Conservation (phyloP, 1,284 basidiomycete genomes). For the Melampsora americana region DNA sequence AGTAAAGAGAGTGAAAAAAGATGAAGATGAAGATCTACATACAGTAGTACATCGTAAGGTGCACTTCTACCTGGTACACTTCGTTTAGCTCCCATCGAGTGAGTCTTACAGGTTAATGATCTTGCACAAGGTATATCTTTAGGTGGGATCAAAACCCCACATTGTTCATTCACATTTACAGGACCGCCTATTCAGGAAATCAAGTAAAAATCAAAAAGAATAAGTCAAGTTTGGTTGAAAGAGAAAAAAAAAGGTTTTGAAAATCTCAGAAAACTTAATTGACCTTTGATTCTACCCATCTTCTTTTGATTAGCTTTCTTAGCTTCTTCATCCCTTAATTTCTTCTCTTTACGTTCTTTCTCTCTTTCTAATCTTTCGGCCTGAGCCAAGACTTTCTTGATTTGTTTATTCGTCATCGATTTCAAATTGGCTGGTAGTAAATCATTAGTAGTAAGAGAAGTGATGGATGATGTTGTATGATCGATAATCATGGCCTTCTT, state of each 20-base stretch:
- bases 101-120: constrained; percentile 94
- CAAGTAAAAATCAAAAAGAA: neutral
- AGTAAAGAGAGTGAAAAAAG: neutral
- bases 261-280: neutral
- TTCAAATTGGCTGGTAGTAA: neutral
- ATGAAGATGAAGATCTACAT: neutral
- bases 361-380: constrained; percentile 19
- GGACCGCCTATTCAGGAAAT: constrained; percentile 58
- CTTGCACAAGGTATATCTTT: constrained; percentile 91
- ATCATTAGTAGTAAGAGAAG: neutral
- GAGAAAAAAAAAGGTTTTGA: neutral
- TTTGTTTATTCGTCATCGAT: constrained; percentile 20
- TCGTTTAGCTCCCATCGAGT: constrained; percentile 94
- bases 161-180: constrained; percentile 86
- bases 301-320: constrained; percentile 27
- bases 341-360: constrained; percentile 34
- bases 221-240: neutral
- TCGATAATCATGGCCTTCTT: constrained; percentile 36
- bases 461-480: constrained; percentile 10
- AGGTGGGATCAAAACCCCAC: constrained; percentile 90
- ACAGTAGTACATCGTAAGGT: constrained; percentile 76
- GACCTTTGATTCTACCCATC: constrained; percentile 27
- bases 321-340: constrained; percentile 27
- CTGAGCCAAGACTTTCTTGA: constrained; percentile 20
- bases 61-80: constrained; percentile 81